Evolutionary conservation across 495 filamentous ascomycete species (phyloP).

Genomic region (Penicillium desertorum): DNA sequence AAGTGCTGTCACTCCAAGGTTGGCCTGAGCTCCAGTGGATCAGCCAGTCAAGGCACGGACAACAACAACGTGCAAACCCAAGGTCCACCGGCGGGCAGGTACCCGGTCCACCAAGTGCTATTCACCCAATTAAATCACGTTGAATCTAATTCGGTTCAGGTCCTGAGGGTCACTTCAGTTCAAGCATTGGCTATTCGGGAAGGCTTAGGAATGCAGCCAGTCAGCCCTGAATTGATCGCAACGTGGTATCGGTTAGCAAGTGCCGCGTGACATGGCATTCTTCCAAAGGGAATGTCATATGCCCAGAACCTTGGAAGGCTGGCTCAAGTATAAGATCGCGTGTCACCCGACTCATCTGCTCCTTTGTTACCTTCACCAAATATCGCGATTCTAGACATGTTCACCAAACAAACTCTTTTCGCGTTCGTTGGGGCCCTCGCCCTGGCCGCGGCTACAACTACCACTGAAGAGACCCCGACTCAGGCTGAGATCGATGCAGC

Average conservation of each 20-base stretch:
- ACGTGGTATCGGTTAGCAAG: constrained; percentile 4
- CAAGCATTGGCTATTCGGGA: not conserved
- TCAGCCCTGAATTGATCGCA: constrained; percentile 9
- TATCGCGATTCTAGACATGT: constrained; percentile 15
- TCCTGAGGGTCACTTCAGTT: not conserved
- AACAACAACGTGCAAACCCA: constrained; percentile 6
- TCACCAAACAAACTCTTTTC: constrained; percentile 25
- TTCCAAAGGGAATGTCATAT: constrained; percentile 4
- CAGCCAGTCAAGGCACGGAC: not conserved
- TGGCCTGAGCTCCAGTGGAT: too few species aligned
- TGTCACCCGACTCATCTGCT: constrained; percentile 4
- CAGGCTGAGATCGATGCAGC: constrained; percentile 35
- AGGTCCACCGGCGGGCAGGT: not conserved
- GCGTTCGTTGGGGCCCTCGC: constrained; percentile 27
- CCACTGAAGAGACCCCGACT: constrained; percentile 29
- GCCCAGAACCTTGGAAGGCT: not conserved
- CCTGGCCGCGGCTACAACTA: constrained; percentile 32
- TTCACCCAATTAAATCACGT: not conserved
- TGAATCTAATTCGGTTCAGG: not conserved
- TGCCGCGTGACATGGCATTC: not conserved
- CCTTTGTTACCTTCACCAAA: not conserved
- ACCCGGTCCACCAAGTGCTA: not conserved
- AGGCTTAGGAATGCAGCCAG: not conserved
- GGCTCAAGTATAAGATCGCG: constrained; percentile 10
- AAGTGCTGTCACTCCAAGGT: not conserved